Conservation (phyloP, 1,139 yeast species). For the Hyphopichia buzzinii region DNA sequence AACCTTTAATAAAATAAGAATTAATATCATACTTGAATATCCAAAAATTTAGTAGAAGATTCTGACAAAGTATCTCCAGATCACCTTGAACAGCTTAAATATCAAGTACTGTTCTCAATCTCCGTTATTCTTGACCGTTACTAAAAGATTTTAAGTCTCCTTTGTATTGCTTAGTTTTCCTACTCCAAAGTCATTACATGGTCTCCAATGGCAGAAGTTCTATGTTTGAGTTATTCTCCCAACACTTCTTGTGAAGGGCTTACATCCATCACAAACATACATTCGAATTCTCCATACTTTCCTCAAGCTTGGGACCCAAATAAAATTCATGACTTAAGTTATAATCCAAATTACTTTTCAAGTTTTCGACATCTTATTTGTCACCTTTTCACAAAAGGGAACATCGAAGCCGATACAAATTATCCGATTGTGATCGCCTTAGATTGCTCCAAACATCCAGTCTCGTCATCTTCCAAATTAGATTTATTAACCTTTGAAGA, state of each 20-base stretch:
- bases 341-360: constrained; percentile 3
- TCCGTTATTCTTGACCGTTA: too few relatives aligned
- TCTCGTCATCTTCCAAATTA: constrained; percentile 10
- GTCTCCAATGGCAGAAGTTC: constrained; percentile 2
- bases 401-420: constrained; percentile 33
- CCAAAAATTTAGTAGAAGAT: too few relatives aligned
- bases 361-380: constrained; percentile 15
- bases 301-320: constrained; percentile 2
- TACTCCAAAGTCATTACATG: background rate
- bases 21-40: too few relatives aligned
- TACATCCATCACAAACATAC: constrained; percentile 1
- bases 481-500: constrained; percentile 24
- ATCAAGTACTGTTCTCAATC: too few relatives aligned
- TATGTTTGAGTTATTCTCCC: constrained; percentile 4
- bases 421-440: constrained; percentile 34
- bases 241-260: constrained; percentile 1
- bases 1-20: background rate
- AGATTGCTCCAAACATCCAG: constrained; percentile 10
- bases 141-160: too few relatives aligned
- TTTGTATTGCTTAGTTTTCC: too few relatives aligned
- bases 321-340: background rate
- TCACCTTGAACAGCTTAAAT: too few relatives aligned
- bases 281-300: background rate
- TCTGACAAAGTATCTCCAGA: too few relatives aligned
- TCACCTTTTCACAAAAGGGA: constrained; percentile 33